These are phyloP conservation scores for Russula olivacea DNA, from an alignment of 768 basidiomycete genomes.

Conservation along the genomic window DNA sequence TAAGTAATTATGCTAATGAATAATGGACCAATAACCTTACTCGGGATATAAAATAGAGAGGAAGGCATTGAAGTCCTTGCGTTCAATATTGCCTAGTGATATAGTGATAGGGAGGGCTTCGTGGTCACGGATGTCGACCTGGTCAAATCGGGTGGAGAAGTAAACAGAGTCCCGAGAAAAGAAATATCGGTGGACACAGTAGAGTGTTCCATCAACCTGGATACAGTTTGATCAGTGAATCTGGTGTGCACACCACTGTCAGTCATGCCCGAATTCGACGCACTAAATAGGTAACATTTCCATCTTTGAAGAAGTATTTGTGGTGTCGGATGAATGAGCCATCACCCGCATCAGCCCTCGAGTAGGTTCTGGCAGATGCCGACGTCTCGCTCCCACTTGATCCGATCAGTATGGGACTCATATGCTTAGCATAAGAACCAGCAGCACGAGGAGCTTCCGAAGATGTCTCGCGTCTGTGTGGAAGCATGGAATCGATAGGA, in stretches of 20 bases:
- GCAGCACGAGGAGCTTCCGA: neutral
- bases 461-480: neutral
- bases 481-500: neutral
- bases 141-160: conserved; percentile 4
- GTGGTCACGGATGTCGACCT: conserved; percentile 1
- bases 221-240: neutral
- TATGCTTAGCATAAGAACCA: neutral
- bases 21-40: neutral
- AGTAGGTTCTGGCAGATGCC: neutral
- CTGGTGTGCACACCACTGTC: neutral
- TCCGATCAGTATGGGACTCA: no score
- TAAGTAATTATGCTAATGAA: neutral
- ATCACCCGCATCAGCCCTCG: neutral
- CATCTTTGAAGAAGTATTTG: conserved; percentile 17
- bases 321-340: conserved; percentile 6
- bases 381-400: neutral
- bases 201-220: conserved; percentile 6
- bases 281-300: conserved; percentile 22
- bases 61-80: conserved; percentile 15
- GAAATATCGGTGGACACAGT: conserved; percentile 14
- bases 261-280: neutral
- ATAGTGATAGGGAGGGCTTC: neutral
- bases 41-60: conserved; percentile 23
- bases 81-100: neutral
- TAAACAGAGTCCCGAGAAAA: conserved; percentile 10